Conservation (phyloP, 495 filamentous ascomycete species). For the Podospora appendiculata region DNA sequence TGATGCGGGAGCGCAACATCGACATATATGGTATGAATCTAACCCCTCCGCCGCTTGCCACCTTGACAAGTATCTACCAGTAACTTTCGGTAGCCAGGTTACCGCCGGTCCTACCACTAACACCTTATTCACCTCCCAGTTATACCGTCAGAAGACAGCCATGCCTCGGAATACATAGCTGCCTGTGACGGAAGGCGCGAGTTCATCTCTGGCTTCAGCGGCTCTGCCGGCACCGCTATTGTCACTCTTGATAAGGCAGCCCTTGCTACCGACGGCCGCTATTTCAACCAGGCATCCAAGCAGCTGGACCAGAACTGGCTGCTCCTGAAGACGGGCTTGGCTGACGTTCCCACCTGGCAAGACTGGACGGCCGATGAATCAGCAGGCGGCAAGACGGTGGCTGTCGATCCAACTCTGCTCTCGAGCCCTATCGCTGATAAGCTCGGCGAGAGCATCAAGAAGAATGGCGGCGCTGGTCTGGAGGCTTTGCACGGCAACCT, state of each 20-base stretch:
- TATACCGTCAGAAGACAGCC: slow-evolving; percentile 93
- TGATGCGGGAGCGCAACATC: slow-evolving; percentile 83
- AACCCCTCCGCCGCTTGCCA: neutral
- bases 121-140: slow-evolving; percentile 45
- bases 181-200: slow-evolving; percentile 85
- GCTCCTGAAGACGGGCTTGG: slow-evolving; percentile 84
- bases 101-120: no score
- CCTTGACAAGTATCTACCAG: neutral
- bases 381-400: slow-evolving; percentile 76
- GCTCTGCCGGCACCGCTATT: slow-evolving; percentile 89
- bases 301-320: slow-evolving; percentile 91
- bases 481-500: slow-evolving; percentile 71
- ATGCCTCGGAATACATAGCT: slow-evolving; percentile 97
- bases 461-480: slow-evolving; percentile 71
- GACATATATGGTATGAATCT: slow-evolving; percentile 84
- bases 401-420: slow-evolving; percentile 85
- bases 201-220: slow-evolving; percentile 91
- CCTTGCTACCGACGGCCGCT: slow-evolving; percentile 90
- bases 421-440: slow-evolving; percentile 80
- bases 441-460: slow-evolving; percentile 78
- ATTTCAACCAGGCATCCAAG: slow-evolving; percentile 94
- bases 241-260: slow-evolving; percentile 82
- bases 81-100: neutral
- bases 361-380: slow-evolving; percentile 91
- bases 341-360: slow-evolving; percentile 94